A percentile compares a stretch with the other conserved stretches of the same genome.
Conservation (phyloP, 495 filamentous ascomycete genomes). For the Penicillium daleae region DNA sequence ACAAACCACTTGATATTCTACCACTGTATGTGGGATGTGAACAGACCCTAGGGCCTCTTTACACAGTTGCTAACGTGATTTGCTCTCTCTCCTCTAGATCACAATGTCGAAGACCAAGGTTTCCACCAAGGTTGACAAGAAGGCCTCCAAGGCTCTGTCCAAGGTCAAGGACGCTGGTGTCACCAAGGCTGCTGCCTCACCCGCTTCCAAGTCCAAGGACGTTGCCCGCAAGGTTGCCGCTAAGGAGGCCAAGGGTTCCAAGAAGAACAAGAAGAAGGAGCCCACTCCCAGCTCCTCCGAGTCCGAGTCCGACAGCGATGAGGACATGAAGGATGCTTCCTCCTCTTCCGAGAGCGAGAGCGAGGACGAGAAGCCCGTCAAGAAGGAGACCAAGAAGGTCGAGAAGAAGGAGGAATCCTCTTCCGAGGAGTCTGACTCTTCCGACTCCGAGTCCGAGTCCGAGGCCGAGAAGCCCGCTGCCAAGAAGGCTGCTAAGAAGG, state of each 20-base stretch:
- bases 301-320: constrained; percentile 39
- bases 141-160: constrained; percentile 52
- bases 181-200: constrained; percentile 52
- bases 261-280: constrained; percentile 52
- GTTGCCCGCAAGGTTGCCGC: constrained; percentile 47
- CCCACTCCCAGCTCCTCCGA: constrained; percentile 53
- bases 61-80: constrained; percentile 37
- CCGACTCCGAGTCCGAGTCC: constrained; percentile 30
- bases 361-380: constrained; percentile 39
- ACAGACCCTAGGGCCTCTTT: constrained; percentile 25
- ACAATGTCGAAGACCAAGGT: constrained; percentile 60
- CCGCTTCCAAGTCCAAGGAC: constrained; percentile 56
- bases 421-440: constrained; percentile 14
- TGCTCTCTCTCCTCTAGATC: constrained; percentile 29
- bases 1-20: constrained; percentile 24
- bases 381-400: constrained; percentile 41
- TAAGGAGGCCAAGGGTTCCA: constrained; percentile 45
- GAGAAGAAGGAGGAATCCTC: constrained; percentile 54
- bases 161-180: constrained; percentile 59
- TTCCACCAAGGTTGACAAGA: constrained; percentile 42
- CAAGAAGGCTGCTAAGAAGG: constrained; percentile 43
- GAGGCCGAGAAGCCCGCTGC: constrained; percentile 39
- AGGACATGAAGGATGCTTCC: constrained; percentile 45
- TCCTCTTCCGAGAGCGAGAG: constrained; percentile 43
- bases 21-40: constrained; percentile 32